Evolutionary conservation across 768 basidiomycete genomes (phyloP), one percentile per base, ranked within the genome.

Genomic region (Sporobolomyces roseus): DNA sequence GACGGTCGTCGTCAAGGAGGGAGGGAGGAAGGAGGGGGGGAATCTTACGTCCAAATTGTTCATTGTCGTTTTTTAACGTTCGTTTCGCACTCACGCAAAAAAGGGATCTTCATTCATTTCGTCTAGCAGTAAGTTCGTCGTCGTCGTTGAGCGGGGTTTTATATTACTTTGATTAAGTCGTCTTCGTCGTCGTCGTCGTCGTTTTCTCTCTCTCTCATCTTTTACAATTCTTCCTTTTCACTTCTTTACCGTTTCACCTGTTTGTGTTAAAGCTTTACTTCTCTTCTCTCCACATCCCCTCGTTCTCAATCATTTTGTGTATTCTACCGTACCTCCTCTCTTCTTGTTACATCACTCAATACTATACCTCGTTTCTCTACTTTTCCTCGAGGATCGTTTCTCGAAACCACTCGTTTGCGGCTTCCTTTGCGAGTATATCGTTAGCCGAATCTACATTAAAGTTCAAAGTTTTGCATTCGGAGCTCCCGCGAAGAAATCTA

Each of bases 61-160:
- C 36, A 46, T n/a, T 21, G 27, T 45, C 41, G n/a, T 58, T 58
- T 56, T 27, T 32, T 56, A 38, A 58, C 56, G 56, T 30, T 58
- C 54, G 54, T n/a, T n/a, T n/a, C 55, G 30, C 36, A 58, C 38
- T 58, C 56, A 58, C 56, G 56, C 56, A 58, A 58, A 58, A 58
- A 58, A 30, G 56, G 56, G 27, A 29, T 43, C 29, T 21, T 14
- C 41, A 45, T 43, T 58, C 41, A 9, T 58, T 58, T 32, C 38
- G 56, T 58, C 56, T 30, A 58, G 56, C 41, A 58, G 56, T 58
- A 38, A 19, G 23, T 10, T 35, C 53, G 36, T 41, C 36, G 36
- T 56, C 35, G 27, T 45, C 38, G 55, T 58, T 30, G 48, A n/a
- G n/a, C n/a, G n/a, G n/a, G n/a, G n/a, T n/a, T n/a, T n/a, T n/a